Percentiles rank a stretch among this genome's conserved stretches.
Evolutionary conservation across 768 basidiomycete genomes (phyloP).

Genomic region (Coprinellus aureogranulatus): DNA sequence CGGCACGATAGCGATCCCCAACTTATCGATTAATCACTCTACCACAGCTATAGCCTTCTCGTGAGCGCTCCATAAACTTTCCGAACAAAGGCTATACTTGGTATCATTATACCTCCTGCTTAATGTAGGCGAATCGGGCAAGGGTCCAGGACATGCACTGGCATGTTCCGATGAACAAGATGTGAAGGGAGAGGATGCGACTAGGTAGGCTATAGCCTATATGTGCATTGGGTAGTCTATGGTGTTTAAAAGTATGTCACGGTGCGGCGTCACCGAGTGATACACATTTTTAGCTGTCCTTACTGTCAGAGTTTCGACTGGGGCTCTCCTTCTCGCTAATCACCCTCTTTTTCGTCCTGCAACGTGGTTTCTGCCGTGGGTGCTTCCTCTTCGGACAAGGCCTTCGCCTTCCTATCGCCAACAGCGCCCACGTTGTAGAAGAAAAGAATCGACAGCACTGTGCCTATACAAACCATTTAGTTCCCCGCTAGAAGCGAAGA

Average conservation of each 20-base stretch:
- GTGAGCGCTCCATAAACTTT: background rate
- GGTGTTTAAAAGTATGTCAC: too few relatives aligned
- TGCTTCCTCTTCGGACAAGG: background rate
- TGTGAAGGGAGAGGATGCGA: too few relatives aligned
- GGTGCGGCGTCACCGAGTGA: too few relatives aligned
- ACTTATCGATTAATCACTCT: background rate
- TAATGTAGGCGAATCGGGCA: too few relatives aligned
- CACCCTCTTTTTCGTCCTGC: background rate
- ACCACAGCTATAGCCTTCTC: background rate
- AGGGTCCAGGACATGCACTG: too few relatives aligned
- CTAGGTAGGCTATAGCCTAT: too few relatives aligned
- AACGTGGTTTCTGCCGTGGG: background rate
- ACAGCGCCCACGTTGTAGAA: conserved; percentile 31
- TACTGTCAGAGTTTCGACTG: too few relatives aligned
- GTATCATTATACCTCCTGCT: background rate
- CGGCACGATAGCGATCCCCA: background rate
- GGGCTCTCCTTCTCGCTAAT: too few relatives aligned
- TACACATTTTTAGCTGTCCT: too few relatives aligned
- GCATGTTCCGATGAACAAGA: too few relatives aligned
- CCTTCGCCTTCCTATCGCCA: conserved; percentile 14
- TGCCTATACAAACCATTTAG: background rate
- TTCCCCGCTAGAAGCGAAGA: background rate
- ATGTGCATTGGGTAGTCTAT: too few relatives aligned
- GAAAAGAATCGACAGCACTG: conserved; percentile 15
- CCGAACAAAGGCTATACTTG: background rate